phyloP scores from a whole-genome alignment of 2,329 filamentous ascomycete species.

The Rhytidhysteron rufulum region DNA sequence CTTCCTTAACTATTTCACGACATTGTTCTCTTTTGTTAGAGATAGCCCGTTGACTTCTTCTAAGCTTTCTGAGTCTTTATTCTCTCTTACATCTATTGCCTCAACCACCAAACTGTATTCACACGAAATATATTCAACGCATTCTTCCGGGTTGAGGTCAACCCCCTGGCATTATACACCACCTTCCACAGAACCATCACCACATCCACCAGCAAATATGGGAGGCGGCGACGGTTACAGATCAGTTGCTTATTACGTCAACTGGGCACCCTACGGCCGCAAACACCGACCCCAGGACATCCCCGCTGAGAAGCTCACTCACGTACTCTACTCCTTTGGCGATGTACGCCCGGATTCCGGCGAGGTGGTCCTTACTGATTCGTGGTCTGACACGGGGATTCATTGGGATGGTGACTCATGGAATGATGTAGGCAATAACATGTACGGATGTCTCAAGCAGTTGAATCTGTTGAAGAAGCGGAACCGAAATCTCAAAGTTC shows the following conservation, averaged over 20 bases:
- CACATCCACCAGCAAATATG: constrained; percentile 9
- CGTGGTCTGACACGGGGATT: constrained; percentile 65
- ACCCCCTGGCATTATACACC: too few species aligned
- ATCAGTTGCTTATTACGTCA: constrained; percentile 70
- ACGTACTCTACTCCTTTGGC: constrained; percentile 87
- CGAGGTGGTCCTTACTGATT: constrained; percentile 67
- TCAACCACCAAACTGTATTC: too few species aligned
- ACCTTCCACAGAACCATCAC: too few species aligned
- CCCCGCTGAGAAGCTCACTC: constrained; percentile 75
- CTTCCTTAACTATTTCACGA: not conserved
- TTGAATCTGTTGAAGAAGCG: constrained; percentile 71
- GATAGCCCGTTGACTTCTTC: not conserved
- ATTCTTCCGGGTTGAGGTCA: too few species aligned
- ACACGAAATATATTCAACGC: too few species aligned
- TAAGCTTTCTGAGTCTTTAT: not conserved
- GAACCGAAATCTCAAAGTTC: constrained; percentile 71
- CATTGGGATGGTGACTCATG: constrained; percentile 60
- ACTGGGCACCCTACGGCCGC: constrained; percentile 82
- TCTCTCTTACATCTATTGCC: too few species aligned
- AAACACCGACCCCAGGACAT: constrained; percentile 84
- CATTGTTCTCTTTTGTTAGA: not conserved
- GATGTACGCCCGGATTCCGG: constrained; percentile 76
- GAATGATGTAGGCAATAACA: constrained; percentile 63
- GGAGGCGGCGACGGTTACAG: constrained; percentile 50
- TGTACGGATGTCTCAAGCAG: constrained; percentile 75